Conservation (phyloP, 176 grass and related monocot genomes). For the Sorghum bicolor region Sorghum_bicolor_NCBIv3 NC_012875.2:44984501-44985000, state of each 20-base stretch:
- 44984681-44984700: not conserved
- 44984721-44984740: no score
- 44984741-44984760: not conserved
- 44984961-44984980: conserved; percentile 1
- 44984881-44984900: not conserved
- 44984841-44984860: conserved; percentile 8
- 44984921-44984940: not conserved
- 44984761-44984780: no score
- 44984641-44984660: not conserved
- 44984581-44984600: not conserved
- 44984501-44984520: not conserved
- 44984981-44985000: not conserved
- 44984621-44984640: not conserved
- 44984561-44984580: not conserved
- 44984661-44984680: not conserved
- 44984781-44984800: not conserved
- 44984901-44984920: no score
- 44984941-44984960: not conserved
- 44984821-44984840: not conserved
- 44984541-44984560: not conserved
- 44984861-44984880: not conserved
- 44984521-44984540: not conserved
- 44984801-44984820: not conserved
- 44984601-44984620: not conserved
- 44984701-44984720: not conserved